A percentile compares a stretch with the other conserved stretches of the same genome.
Evolutionary conservation across 1,139 yeast genomes (phyloP).

Genomic region (Pichia cactophila): DNA sequence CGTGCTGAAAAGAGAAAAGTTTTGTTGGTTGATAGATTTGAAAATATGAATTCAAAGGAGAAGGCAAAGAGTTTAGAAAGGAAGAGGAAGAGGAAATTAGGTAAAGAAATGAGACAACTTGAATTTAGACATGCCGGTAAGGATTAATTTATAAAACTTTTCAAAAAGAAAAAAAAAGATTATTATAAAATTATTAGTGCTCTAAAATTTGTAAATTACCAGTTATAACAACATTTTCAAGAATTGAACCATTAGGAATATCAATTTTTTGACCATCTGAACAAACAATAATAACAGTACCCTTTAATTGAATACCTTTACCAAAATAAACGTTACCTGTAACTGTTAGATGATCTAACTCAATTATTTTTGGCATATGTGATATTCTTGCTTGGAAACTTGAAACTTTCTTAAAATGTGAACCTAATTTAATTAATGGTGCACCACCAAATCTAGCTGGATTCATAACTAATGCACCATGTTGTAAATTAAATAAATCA

Average conservation of each 20-base stretch:
- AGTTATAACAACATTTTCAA: constrained; percentile 95
- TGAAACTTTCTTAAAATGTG: constrained; percentile 91
- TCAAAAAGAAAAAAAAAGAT: not conserved
- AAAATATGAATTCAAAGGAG: constrained; percentile 72
- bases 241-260: constrained; percentile 89
- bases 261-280: constrained; percentile 96
- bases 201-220: constrained; percentile 94
- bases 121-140: constrained; percentile 36
- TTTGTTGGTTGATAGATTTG: constrained; percentile 83
- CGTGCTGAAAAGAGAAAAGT: constrained; percentile 76
- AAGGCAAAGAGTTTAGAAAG: constrained; percentile 86
- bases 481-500: constrained; percentile 86
- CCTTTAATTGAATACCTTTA: constrained; percentile 83
- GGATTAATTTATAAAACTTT: not conserved
- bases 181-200: constrained; percentile 40
- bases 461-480: constrained; percentile 83
- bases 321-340: constrained; percentile 95
- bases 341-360: constrained; percentile 92
- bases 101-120: constrained; percentile 80
- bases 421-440: constrained; percentile 92
- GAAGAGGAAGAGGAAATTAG: constrained; percentile 87
- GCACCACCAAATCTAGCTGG: constrained; percentile 85
- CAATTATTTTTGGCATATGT: constrained; percentile 93
- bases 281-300: constrained; percentile 95
- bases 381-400: constrained; percentile 87